A percentile compares a stretch with the other conserved stretches of the same genome.
These are phyloP conservation scores for Sclerotinia subarctica DNA, from an alignment of 2,329 filamentous ascomycete species.

Conservation along the genomic window DNA sequence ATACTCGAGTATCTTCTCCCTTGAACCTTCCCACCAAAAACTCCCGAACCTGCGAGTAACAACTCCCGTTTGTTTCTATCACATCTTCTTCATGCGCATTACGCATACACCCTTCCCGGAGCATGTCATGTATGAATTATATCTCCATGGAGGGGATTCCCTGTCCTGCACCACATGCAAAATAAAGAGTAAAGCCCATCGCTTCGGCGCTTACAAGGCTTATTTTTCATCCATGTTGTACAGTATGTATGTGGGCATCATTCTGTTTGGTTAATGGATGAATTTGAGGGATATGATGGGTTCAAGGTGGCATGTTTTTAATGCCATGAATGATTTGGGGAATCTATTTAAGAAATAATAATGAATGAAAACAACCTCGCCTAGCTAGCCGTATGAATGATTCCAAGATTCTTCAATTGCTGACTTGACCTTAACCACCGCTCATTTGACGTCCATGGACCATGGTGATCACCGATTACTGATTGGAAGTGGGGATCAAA, in stretches of 20 bases:
- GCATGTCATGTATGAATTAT: neutral
- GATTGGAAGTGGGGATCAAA: conserved; percentile 12
- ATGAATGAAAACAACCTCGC: neutral
- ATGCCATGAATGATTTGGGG: neutral
- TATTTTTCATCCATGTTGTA: conserved; percentile 19
- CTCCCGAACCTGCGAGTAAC: too few species aligned
- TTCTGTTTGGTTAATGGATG: conserved; percentile 4
- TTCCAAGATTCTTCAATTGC: neutral
- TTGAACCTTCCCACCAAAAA: too few species aligned
- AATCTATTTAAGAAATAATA: neutral
- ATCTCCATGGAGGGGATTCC: neutral
- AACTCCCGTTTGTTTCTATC: too few species aligned
- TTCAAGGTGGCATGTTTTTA: neutral
- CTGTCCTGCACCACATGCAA: neutral
- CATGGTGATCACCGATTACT: neutral
- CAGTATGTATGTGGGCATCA: conserved; percentile 21
- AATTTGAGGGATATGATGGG: neutral
- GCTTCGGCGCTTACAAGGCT: conserved; percentile 28
- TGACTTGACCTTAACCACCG: neutral
- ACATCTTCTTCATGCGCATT: neutral
- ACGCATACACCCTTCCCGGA: neutral
- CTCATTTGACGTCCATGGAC: neutral
- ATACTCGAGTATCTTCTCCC: too few species aligned
- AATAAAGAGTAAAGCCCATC: neutral
- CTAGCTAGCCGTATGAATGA: neutral